phyloP scores from a whole-genome alignment of 345 rosid genomes.

The Eucalyptus leucophloia region DNA sequence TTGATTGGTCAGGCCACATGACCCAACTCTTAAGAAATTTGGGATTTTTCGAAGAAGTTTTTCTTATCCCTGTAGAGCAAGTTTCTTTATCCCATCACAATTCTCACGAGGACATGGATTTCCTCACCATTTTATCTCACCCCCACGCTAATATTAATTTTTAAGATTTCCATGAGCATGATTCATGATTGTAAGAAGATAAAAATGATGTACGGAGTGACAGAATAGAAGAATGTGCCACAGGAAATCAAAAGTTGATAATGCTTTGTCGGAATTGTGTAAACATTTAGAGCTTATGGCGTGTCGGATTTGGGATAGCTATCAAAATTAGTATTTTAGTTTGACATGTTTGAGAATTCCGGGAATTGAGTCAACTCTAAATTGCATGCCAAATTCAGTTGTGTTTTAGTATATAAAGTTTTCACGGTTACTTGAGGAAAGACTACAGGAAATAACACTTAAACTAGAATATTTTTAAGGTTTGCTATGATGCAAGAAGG shows the following conservation, averaged over 20 bases:
- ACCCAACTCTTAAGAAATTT: background rate
- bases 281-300: too few relatives aligned
- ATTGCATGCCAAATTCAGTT: too few relatives aligned
- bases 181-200: background rate
- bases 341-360: too few relatives aligned
- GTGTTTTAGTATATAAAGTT: too few relatives aligned
- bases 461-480: too few relatives aligned
- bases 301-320: too few relatives aligned
- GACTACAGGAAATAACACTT: too few relatives aligned
- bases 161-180: background rate
- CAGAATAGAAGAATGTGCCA: background rate
- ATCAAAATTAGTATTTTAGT: too few relatives aligned
- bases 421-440: too few relatives aligned
- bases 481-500: too few relatives aligned
- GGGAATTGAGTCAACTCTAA: too few relatives aligned
- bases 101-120: background rate
- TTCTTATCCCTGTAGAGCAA: background rate
- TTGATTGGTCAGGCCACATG: background rate
- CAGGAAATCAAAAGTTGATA: too few relatives aligned
- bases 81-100: background rate
- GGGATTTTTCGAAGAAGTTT: background rate
- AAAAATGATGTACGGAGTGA: background rate
- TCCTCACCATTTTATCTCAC: background rate
- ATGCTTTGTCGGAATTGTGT: fast-evolving
- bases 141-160: background rate